Percentiles rank a stretch among this genome's conserved stretches.
Evolutionary conservation across 2,329 filamentous ascomycete species (phyloP).

Genomic region (Sarocladiaceae sp.): DNA sequence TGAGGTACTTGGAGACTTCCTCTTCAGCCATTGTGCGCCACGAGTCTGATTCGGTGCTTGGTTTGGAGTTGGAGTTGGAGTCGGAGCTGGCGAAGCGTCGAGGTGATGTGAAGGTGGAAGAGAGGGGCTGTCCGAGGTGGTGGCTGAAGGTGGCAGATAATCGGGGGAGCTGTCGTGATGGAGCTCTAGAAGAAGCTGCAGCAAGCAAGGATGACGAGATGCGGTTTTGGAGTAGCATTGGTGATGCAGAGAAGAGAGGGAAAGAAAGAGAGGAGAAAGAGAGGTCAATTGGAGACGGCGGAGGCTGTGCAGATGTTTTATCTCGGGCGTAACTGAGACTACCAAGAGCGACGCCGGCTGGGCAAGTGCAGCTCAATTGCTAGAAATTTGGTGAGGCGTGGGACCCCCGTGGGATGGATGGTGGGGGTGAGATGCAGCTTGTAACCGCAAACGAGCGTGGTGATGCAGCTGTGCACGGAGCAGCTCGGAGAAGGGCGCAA

Average conservation of each 20-base stretch:
- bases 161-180: slow-evolving; percentile 6
- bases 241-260: no score
- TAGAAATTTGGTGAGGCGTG: slow-evolving; percentile 1
- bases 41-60: slow-evolving; percentile 11
- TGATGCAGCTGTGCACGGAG: no score
- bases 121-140: not conserved
- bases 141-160: not conserved
- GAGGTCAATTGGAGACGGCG: not conserved
- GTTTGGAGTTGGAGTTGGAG: slow-evolving; percentile 8
- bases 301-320: not conserved
- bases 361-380: not conserved
- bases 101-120: not conserved
- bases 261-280: not conserved
- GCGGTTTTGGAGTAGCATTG: not conserved
- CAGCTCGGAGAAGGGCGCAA: no score
- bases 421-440: slow-evolving; percentile 4
- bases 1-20: slow-evolving; percentile 49
- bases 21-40: slow-evolving; percentile 27
- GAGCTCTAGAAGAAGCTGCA: slow-evolving; percentile 6
- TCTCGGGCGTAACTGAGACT: slow-evolving; percentile 6
- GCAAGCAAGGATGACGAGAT: slow-evolving; percentile 2
- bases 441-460: no score
- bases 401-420: not conserved
- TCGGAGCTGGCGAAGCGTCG: not conserved
- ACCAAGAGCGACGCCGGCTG: slow-evolving; percentile 6